Percentiles rank a stretch among this genome's conserved stretches.
Conservation (phyloP, 2,329 filamentous ascomycete genomes). For the Aspergillus texensis region DNA sequence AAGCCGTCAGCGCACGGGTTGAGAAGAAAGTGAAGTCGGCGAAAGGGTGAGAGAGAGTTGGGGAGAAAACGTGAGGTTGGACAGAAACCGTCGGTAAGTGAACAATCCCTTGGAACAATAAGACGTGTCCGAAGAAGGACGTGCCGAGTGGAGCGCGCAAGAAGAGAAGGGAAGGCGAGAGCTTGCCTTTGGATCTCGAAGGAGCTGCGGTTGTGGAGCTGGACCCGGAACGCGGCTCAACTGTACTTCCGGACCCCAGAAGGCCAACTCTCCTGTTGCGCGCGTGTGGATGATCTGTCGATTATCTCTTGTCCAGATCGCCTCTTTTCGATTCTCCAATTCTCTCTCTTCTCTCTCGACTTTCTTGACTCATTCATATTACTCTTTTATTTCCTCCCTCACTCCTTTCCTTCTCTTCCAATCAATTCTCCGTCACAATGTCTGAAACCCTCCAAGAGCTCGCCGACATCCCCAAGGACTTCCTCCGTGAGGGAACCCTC, state of each 20-base stretch:
- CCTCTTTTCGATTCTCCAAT: not conserved
- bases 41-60: not conserved
- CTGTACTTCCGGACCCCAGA: constrained; percentile 23
- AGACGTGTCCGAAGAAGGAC: constrained; percentile 19
- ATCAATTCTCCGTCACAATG: constrained; percentile 18
- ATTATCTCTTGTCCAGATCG: not conserved
- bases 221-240: constrained; percentile 24
- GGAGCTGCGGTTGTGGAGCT: constrained; percentile 16
- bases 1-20: constrained; percentile 11
- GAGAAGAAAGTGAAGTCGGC: not conserved
- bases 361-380: not conserved
- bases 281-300: constrained; percentile 3
- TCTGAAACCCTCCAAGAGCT: constrained; percentile 28
- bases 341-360: not conserved
- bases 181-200: constrained; percentile 20
- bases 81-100: not conserved
- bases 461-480: constrained; percentile 27
- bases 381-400: not conserved
- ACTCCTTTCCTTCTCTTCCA: not conserved
- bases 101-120: constrained; percentile 11
- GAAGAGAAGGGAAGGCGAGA: constrained; percentile 20
- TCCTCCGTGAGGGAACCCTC: constrained; percentile 25
- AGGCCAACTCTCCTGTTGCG: constrained; percentile 22
- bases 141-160: constrained; percentile 21
- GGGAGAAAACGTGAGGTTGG: not conserved